Evolutionary conservation across 2,329 filamentous ascomycete genomes (phyloP).

Genomic region (Aspergillus ochraceoroseus): DNA sequence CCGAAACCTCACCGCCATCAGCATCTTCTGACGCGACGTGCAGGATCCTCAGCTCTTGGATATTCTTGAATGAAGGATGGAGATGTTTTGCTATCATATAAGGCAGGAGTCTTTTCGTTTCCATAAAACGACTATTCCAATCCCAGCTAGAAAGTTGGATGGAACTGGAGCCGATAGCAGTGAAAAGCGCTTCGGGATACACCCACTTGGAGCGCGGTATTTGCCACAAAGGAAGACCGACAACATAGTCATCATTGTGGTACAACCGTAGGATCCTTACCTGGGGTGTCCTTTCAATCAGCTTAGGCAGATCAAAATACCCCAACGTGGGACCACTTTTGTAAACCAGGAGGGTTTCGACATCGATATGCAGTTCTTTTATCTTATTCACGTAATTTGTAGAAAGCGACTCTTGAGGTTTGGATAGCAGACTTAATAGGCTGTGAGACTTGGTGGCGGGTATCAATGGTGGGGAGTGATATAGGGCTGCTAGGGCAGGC

Average conservation of each 20-base stretch:
- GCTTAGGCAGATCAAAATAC: constrained; percentile 52
- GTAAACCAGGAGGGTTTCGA: constrained; percentile 53
- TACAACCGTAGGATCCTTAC: constrained; percentile 67
- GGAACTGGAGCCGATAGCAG: constrained; percentile 52
- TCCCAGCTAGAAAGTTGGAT: constrained; percentile 49
- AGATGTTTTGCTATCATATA: constrained; percentile 52
- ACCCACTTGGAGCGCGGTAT: constrained; percentile 54
- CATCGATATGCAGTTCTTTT: constrained; percentile 64
- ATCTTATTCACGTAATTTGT: constrained; percentile 69
- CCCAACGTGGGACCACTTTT: constrained; percentile 50
- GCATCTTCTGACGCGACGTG: constrained; percentile 30
- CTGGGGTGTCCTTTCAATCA: constrained; percentile 62
- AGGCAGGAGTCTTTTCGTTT: constrained; percentile 38
- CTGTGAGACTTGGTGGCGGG: constrained; percentile 48
- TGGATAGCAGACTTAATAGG: constrained; percentile 53
- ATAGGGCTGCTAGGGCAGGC: constrained; percentile 68
- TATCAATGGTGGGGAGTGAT: constrained; percentile 62
- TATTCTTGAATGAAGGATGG: constrained; percentile 50
- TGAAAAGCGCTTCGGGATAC: constrained; percentile 63
- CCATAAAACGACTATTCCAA: constrained; percentile 52
- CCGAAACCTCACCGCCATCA: constrained; percentile 37
- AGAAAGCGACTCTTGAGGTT: constrained; percentile 46
- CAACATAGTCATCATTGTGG: constrained; percentile 58
- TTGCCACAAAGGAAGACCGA: constrained; percentile 31
- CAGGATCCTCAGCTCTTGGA: constrained; percentile 37